Evolutionary conservation across 176 grass and related monocot species (phyloP).

Genomic region (Microstegium vimineum): DNA sequence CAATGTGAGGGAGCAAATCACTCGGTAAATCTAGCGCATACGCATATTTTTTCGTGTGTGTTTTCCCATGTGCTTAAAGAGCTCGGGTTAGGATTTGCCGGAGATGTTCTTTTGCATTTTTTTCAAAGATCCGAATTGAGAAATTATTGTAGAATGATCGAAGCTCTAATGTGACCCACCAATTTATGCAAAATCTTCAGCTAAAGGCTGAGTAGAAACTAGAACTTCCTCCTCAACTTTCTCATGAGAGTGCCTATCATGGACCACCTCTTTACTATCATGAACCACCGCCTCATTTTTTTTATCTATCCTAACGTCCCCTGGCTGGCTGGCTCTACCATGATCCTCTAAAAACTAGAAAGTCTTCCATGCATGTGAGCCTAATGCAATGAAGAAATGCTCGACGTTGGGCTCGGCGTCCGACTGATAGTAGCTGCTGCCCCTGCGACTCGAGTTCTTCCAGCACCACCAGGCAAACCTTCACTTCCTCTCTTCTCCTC

Average conservation of each 20-base stretch:
- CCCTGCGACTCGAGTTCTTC: background rate
- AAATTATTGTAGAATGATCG: too few relatives aligned
- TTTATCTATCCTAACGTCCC: background rate
- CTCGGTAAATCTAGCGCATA: too few relatives aligned
- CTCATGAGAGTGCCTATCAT: background rate
- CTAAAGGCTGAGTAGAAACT: too few relatives aligned
- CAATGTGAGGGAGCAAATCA: too few relatives aligned
- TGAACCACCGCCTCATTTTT: background rate
- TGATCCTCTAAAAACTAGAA: background rate
- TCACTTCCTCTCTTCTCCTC: background rate
- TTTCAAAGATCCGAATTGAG: too few relatives aligned
- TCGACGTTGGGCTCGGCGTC: background rate
- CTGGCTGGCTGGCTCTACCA: background rate
- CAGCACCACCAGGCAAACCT: background rate
- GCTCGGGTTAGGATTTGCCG: too few relatives aligned
- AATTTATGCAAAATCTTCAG: too few relatives aligned
- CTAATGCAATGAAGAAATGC: background rate
- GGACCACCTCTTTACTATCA: background rate
- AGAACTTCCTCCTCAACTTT: background rate
- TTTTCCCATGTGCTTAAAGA: too few relatives aligned
- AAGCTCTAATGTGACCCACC: too few relatives aligned
- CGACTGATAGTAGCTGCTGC: background rate
- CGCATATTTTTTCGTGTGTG: too few relatives aligned
- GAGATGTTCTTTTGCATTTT: too few relatives aligned
- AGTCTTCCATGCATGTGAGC: background rate